Evolutionary conservation across 164 flowering plant species (phyloP).

Genomic region (Magnolia kwangsiensis): DNA sequence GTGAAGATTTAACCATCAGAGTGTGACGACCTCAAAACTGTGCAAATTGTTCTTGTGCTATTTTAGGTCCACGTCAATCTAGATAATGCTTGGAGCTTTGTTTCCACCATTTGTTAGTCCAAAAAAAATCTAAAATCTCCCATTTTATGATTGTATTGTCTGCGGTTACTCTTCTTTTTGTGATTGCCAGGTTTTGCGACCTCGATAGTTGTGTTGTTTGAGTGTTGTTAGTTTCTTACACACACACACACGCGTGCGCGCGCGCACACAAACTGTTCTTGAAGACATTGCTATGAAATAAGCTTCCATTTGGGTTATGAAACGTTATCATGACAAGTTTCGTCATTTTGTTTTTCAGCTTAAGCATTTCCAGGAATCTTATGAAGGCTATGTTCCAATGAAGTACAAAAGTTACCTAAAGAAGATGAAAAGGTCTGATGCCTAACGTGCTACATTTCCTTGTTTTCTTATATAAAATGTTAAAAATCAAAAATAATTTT

Average conservation of each 20-base stretch:
- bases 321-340: neutral
- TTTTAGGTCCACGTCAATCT: too few species aligned
- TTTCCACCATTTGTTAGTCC: too few species aligned
- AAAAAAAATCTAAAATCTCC: neutral
- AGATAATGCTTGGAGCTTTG: too few species aligned
- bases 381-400: constrained; percentile 95
- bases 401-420: constrained; percentile 72
- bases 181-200: neutral
- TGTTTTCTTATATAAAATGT: too few species aligned
- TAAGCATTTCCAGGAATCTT: constrained; percentile 52
- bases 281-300: neutral
- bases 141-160: neutral
- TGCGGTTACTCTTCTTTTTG: neutral
- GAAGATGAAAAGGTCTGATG: constrained; percentile 80
- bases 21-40: too few species aligned
- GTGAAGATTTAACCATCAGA: too few species aligned
- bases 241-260: neutral
- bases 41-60: too few species aligned
- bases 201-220: neutral
- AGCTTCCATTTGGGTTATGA: neutral
- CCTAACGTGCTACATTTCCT: constrained; percentile 16
- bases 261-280: neutral
- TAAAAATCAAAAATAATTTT: too few species aligned
- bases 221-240: constrained; percentile 3
- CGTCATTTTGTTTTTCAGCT: constrained; percentile 44